Percentiles rank a stretch among this genome's conserved stretches.
phyloP scores from a whole-genome alignment of 768 basidiomycete genomes.

The Pleurotus djamor region DNA sequence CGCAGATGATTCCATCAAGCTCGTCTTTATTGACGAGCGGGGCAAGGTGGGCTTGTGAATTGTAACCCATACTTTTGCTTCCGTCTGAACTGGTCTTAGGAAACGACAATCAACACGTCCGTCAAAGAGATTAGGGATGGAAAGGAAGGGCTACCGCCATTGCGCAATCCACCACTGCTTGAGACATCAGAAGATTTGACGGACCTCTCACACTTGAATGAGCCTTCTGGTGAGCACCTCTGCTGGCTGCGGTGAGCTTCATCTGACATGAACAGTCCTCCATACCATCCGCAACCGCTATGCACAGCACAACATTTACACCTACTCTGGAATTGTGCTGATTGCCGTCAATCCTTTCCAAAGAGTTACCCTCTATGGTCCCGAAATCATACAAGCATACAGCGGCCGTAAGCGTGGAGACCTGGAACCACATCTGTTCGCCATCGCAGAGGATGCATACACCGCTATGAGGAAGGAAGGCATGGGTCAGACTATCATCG shows the following conservation, averaged over 20 bases:
- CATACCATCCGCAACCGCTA: constrained; percentile 98
- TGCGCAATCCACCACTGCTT: constrained; percentile 94
- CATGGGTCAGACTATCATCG: constrained; percentile 97
- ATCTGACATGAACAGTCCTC: constrained; percentile 54
- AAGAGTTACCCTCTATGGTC: constrained; percentile 94
- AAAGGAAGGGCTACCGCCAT: constrained; percentile 80
- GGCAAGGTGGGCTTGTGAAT: constrained; percentile 64
- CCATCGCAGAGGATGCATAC: constrained; percentile 98
- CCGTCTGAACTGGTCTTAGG: constrained; percentile 40
- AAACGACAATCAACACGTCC: constrained; percentile 76
- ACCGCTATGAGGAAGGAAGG: constrained; percentile 94
- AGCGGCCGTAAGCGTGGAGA: constrained; percentile 90
- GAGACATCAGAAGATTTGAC: constrained; percentile 98
- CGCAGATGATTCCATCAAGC: constrained; percentile 73
- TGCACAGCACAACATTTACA: constrained; percentile 96
- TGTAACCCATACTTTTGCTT: not conserved
- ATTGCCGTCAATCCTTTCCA: constrained; percentile 99
- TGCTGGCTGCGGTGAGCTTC: constrained; percentile 5
- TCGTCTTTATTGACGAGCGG: constrained; percentile 86
- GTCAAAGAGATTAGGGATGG: constrained; percentile 78
- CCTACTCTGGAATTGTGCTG: constrained; percentile 97
- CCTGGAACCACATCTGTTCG: constrained; percentile 96
- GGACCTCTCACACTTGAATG: constrained; percentile 96
- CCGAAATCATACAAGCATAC: constrained; percentile 97
- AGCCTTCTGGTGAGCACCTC: constrained; percentile 78